Evolutionary conservation across 805 yeast genomes (phyloP), one percentile per base, ranked within the genome.

Genomic region (Lipomyces japonicus): DNA sequence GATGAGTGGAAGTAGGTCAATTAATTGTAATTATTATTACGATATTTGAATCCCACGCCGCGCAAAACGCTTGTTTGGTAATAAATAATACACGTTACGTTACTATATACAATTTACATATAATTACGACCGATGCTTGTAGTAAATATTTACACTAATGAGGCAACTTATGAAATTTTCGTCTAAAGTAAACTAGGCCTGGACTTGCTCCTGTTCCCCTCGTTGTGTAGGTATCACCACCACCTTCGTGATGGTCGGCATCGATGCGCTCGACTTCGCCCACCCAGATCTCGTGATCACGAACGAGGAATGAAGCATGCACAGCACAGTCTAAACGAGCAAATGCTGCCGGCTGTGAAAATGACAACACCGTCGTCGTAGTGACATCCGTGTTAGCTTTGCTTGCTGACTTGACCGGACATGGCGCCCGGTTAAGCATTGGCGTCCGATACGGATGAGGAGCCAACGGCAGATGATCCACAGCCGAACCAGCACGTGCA

Each of bases 231-330:
- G n/a, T n/a, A 6, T 34, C 37, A 18, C 5, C n/a, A 6, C 21
- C 37, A 18, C 21, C 37, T 12, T 34, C 37, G 7, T 14, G 19
- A 34, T n/a, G n/a, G n/a, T 39, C 48, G 25, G 36, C 62, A 10
- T 76, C 56, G 2, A 84, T 77, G 36, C 60, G 28, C 18, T 59
- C 68, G 3, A 91, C 95, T 52, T 78, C 75, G 2, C 87, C 96
- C 3, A 89, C 79, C 93, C 96, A 87, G 2, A 91, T 80, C 64
- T 90, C 96, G 68, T 91, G 97, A 62, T 85, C 88, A 53, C 85
- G 89, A 0, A 88, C 82, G 44, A 84, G 74, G 3, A 75, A 34
- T 18, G 25, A 39, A 4, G 9, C 14, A 37, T 26, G 42, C 4
- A 41, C 43, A 14, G n/a, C 38, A 30, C 58, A 53, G 40, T 53